Evolutionary conservation across 1,139 yeast species (phyloP).

Genomic region (Pichia sp.): DNA sequence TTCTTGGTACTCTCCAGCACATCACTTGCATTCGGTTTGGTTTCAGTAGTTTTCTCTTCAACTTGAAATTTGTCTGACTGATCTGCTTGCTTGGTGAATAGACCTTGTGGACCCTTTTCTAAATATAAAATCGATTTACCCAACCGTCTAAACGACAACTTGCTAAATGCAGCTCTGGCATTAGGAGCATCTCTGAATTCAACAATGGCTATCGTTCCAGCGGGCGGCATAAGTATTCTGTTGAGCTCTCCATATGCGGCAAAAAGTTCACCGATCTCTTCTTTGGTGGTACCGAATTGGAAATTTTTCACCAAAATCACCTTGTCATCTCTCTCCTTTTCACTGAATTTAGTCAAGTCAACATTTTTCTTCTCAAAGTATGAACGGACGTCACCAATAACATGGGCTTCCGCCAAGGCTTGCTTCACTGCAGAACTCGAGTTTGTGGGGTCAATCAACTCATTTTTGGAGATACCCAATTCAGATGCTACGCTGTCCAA

Average conservation of each 20-base stretch:
- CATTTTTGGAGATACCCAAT: conserved; percentile 78
- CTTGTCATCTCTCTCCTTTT: conserved; percentile 74
- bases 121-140: conserved; percentile 81
- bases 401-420: conserved; percentile 96
- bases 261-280: conserved; percentile 79
- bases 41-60: conserved; percentile 36
- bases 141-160: conserved; percentile 80
- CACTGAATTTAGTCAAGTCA: conserved; percentile 68
- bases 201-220: conserved; percentile 94
- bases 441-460: conserved; percentile 81
- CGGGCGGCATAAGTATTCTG: conserved; percentile 88
- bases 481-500: conserved; percentile 82
- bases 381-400: conserved; percentile 82
- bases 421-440: conserved; percentile 93
- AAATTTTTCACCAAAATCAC: conserved; percentile 83
- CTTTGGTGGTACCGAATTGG: conserved; percentile 77
- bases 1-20: conserved; percentile 31
- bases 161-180: conserved; percentile 86
- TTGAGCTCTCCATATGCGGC: conserved; percentile 73
- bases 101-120: conserved; percentile 88
- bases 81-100: conserved; percentile 61
- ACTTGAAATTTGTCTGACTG: conserved; percentile 34
- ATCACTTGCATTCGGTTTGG: conserved; percentile 41
- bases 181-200: conserved; percentile 81
- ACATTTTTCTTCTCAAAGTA: conserved; percentile 84